Conservation (phyloP, 805 yeast genomes). For the Helenozyma rhizophorensis region DNA sequence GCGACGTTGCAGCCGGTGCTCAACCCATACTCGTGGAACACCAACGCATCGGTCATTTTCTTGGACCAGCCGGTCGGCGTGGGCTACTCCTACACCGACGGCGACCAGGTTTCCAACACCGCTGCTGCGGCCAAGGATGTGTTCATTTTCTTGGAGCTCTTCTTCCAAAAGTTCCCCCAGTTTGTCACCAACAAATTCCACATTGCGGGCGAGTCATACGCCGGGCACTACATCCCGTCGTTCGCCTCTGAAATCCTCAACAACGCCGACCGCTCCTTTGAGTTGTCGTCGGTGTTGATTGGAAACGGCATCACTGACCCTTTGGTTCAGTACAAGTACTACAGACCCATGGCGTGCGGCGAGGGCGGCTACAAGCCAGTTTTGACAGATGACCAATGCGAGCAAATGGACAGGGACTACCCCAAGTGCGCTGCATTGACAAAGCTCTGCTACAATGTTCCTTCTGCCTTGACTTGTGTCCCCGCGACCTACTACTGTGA, state of each 20-base stretch:
- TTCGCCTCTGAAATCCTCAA: conserved; percentile 20
- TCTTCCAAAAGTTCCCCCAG: conserved; percentile 33
- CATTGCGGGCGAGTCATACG: conserved; percentile 30
- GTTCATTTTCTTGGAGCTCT: conserved; percentile 34
- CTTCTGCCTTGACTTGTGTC: conserved; percentile 34
- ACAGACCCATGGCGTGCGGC: conserved; percentile 27
- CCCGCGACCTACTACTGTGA: conserved; percentile 36
- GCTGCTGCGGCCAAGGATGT: conserved; percentile 16
- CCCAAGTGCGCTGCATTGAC: conserved; percentile 31
- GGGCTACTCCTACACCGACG: conserved; percentile 19
- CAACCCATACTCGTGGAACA: conserved; percentile 10
- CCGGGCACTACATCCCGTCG: conserved; percentile 24
- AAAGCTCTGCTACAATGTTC: conserved; percentile 28
- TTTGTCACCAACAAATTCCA: conserved; percentile 27
- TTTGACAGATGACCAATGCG: conserved; percentile 28
- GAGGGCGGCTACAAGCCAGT: conserved; percentile 42
- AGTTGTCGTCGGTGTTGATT: conserved; percentile 18
- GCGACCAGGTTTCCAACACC: conserved; percentile 19
- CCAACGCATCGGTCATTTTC: conserved; percentile 10
- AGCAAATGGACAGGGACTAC: conserved; percentile 29
- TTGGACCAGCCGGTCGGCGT: conserved; percentile 12
- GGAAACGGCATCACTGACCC: conserved; percentile 11
- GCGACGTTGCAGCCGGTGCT: conserved; percentile 7
- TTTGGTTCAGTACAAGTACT: conserved; percentile 7
- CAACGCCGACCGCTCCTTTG: conserved; percentile 21